Conservation (phyloP, 495 filamentous ascomycete species). For the Penicillium turbatum region DNA sequence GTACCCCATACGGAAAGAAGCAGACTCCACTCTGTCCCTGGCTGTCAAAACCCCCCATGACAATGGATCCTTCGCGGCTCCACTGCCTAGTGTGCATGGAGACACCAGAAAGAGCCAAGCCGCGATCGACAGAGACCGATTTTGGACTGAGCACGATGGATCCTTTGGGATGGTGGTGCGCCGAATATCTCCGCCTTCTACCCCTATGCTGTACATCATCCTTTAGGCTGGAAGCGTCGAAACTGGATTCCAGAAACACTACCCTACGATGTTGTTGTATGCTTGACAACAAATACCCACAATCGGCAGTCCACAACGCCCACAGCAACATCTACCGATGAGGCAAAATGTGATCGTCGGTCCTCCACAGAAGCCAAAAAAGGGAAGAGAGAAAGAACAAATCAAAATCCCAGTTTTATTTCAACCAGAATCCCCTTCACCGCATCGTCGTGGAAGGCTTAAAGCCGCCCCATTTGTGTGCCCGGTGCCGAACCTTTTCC, state of each 20-base stretch:
- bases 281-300: too few species aligned
- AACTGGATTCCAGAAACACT: too few species aligned
- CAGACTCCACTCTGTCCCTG: neutral
- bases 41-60: conserved; percentile 4
- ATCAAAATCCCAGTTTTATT: neutral
- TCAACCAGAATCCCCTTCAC: neutral
- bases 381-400: neutral
- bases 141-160: neutral
- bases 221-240: too few species aligned
- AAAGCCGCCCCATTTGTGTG: neutral
- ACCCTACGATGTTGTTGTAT: too few species aligned
- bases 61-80: neutral
- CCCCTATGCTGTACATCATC: too few species aligned
- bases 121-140: neutral
- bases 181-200: neutral
- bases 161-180: neutral
- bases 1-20: neutral
- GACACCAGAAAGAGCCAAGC: neutral
- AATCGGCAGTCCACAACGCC: too few species aligned
- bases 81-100: conserved; percentile 1
- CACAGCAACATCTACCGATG: neutral
- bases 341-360: neutral
- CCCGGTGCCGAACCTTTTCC: neutral
- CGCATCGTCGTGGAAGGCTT: neutral
- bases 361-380: neutral